Evolutionary conservation across 176 grass and related monocot species (phyloP), one percentile per base, ranked within the genome.

Genomic region (Triticum monococcum): DNA sequence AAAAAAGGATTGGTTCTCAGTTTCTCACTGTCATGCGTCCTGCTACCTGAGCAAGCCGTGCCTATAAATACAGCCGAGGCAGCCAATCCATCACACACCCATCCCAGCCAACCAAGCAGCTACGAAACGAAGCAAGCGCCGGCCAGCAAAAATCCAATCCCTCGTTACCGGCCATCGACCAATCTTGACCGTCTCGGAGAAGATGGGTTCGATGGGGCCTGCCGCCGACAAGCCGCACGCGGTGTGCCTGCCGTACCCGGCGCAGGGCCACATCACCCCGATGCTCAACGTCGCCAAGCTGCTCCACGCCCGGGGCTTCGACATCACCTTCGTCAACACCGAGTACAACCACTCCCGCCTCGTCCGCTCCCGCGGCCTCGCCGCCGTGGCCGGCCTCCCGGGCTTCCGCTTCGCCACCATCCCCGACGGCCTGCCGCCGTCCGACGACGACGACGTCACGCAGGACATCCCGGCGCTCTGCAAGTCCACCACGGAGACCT

Each of bases 181-280:
- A 10, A 10, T 45, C 11, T 45, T 45, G 41, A 45, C 12, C 11
- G 41, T 4, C 3, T 45, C 10, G 41, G 41, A 45, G 41, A 45
- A 16, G 8, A 91, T 91, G 89, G 89, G 85, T 20, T 92, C 93
- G 11, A 43, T 86, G 31, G 79, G 60, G 23, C 24, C 43, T 4
- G 60, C 75, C 23, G 68, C 74, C 24, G 52, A 17, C 64, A 88
- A 77, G 67, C 75, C 91, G 36, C 93, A 98, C 80, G 89, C 87
- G 46, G 93, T 98, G 14, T 89, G 88, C 88, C 46, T 98, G 38
- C 93, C 95, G 37, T 83, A 89, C 65, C 95, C 95, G 30, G 89
- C 85, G 26, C 95, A 98, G 87, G 92, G 95, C 30, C 91, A 95
- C 84, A 78, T 98, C 77, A 98, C 85, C 1, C 89, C 95, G 16